Evolutionary conservation across 176 grass and related monocot species (phyloP), one percentile per base, ranked within the genome.

Genomic region (Thinopyrum elongatum): DNA sequence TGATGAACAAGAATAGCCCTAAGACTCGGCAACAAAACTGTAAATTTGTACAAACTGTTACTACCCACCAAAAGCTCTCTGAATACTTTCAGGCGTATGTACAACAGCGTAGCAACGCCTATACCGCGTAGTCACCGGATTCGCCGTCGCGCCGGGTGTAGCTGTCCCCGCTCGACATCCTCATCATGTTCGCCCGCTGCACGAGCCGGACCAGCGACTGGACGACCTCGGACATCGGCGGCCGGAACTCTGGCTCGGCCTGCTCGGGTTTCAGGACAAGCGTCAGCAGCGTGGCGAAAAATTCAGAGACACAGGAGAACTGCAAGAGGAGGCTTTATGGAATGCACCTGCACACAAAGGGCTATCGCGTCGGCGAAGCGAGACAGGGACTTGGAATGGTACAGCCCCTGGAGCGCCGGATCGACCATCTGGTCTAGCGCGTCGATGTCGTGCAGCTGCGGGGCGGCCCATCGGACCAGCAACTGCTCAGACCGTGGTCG

Each of bases 361-460:
- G 88, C 97, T 23, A 98, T 91, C 0, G 94, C 94, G 65, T 98
- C 97, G 34, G 97, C 97, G 62, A 98, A 95, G 65, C 94, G 93
- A 29, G 97, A 98, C 79, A 98, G 81, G 55, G 97, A 98, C 78
- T 98, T 98, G 15, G 92, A 88, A 30, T 90, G 94, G 88, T 96
- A 98, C 78, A 98, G 51, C 2, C 97, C 97, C 89, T 94, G 93
- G 41, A 98, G 87, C 15, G 88, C 93, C 0, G 94, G 94, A 74
- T 98, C 97, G 0, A 98, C 92, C 97, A 98, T 98, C 78, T 81
- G 82, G 46, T 94, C 97, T 53, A 98, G 71, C 4, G 97, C 94
- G 64, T 94, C 94, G 47, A 98, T 96, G 85, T 98, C 97, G 33
- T 98, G 94, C 31, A 98, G 90, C 89, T 93, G 95, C 14, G 95